A percentile compares a stretch with the other conserved stretches of the same genome.
phyloP scores from a whole-genome alignment of 768 basidiomycete genomes.

The Dacryopinax primogenitus region DNA sequence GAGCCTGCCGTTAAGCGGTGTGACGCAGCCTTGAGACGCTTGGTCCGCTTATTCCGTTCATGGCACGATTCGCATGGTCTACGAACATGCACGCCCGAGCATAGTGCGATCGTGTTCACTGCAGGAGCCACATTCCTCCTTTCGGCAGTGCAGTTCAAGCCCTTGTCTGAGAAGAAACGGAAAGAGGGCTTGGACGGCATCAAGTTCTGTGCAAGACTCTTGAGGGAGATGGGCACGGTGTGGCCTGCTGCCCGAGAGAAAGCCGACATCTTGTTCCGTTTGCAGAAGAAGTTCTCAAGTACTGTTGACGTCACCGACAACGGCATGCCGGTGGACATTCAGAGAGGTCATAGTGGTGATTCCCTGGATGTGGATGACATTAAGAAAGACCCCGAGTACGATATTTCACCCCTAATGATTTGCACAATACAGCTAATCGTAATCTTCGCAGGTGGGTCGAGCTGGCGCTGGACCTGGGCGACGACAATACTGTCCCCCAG shows the following conservation, averaged over 20 bases:
- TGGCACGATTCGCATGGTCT: conserved; percentile 5
- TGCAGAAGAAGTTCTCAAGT: conserved; percentile 1
- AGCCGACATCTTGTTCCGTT: not conserved
- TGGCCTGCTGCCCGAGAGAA: conserved; percentile 1
- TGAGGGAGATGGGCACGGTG: conserved; percentile 7
- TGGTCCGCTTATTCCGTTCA: conserved; percentile 1
- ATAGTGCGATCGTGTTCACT: not conserved
- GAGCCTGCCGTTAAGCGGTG: conserved; percentile 2
- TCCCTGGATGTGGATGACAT: not conserved
- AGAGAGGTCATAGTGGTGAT: not conserved
- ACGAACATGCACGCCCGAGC: not conserved
- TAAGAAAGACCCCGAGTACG: not conserved
- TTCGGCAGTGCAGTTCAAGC: conserved; percentile 6
- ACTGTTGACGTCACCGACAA: not conserved
- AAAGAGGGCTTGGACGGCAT: conserved; percentile 5
- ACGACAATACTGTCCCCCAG: not conserved
- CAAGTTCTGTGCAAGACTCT: conserved; percentile 3
- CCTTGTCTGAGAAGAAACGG: not conserved
- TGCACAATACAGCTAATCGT: not conserved
- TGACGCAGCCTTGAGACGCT: not conserved
- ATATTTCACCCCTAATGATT: not conserved
- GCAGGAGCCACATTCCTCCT: not conserved
- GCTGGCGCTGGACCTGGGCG: not conserved
- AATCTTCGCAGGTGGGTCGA: not conserved
- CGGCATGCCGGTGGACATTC: not conserved